phyloP scores from a whole-genome alignment of 176 grass and related monocot species.

The Carex littledalei region DNA sequence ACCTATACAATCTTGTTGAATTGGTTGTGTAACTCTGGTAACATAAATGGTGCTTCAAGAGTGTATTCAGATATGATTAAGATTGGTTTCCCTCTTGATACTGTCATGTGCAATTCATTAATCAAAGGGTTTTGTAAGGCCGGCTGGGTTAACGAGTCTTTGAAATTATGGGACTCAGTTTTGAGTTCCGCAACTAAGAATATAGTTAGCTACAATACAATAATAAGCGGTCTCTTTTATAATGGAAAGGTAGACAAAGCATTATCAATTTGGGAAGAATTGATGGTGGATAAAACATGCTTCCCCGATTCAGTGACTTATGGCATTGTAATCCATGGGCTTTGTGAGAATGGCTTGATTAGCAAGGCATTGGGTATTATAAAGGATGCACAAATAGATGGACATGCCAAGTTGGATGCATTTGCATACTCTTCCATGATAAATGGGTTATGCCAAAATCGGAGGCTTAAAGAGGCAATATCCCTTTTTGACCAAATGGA shows the following conservation, averaged over 20 bases:
- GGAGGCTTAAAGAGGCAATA: constrained; percentile 49
- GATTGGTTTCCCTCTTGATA: constrained; percentile 58
- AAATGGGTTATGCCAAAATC: constrained; percentile 62
- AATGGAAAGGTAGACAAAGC: constrained; percentile 51
- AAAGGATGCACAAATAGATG: constrained; percentile 32
- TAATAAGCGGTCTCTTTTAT: constrained; percentile 63
- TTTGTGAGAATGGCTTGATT: constrained; percentile 70
- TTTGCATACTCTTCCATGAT: constrained; percentile 78
- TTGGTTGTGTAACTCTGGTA: constrained; percentile 54
- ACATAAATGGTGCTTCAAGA: constrained; percentile 49
- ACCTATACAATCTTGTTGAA: constrained; percentile 75
- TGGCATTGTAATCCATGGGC: constrained; percentile 72
- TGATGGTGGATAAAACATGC: constrained; percentile 44
- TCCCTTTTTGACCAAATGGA: constrained; percentile 56
- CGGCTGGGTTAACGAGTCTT: constrained; percentile 35
- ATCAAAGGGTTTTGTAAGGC: constrained; percentile 61
- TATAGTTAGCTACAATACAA: constrained; percentile 64
- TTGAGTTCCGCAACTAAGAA: constrained; percentile 32
- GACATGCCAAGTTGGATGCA: constrained; percentile 42
- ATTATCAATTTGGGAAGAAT: constrained; percentile 34
- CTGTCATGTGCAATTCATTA: constrained; percentile 53
- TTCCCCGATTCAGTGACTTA: constrained; percentile 60
- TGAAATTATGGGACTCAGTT: constrained; percentile 56
- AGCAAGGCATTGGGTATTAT: constrained; percentile 61
- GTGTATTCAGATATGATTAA: constrained; percentile 75